Evolutionary conservation across 495 filamentous ascomycete species (phyloP).

Genomic region (Penicillium bialowiezense): DNA sequence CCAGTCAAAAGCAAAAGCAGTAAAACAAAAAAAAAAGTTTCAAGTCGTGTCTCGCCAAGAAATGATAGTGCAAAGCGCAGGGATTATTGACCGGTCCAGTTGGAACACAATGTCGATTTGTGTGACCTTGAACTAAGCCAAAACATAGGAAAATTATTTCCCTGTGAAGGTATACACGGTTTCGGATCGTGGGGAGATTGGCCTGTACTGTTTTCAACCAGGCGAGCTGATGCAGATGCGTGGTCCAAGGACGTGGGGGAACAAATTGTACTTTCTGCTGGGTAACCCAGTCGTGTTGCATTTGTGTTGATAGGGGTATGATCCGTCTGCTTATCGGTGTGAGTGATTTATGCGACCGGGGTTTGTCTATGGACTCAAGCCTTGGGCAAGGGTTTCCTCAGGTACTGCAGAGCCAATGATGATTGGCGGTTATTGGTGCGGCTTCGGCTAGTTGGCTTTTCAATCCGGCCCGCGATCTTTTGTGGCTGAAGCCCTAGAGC

Average conservation of each 20-base stretch:
- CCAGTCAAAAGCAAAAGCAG: background rate
- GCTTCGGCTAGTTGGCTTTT: background rate
- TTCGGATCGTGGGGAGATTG: constrained; percentile 6
- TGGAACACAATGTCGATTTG: background rate
- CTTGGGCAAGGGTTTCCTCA: background rate
- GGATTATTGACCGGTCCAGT: constrained; percentile 2
- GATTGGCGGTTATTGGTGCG: background rate
- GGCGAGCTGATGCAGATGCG: constrained; percentile 2
- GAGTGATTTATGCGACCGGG: background rate
- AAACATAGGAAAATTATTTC: background rate
- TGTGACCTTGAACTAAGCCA: background rate
- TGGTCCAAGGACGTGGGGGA: constrained; percentile 3
- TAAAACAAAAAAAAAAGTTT: constrained; percentile 3
- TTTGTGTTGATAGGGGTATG: background rate
- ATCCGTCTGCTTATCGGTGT: too few species aligned
- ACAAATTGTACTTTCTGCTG: constrained; percentile 3
- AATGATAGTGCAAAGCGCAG: constrained; percentile 5
- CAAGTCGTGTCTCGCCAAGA: constrained; percentile 8
- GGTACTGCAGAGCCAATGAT: constrained; percentile 1
- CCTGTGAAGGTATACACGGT: background rate
- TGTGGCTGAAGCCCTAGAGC: too few species aligned
- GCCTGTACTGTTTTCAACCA: background rate
- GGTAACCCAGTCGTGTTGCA: constrained; percentile 2
- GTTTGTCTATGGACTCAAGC: constrained; percentile 1
- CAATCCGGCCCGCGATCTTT: background rate